Percentiles rank a stretch among this genome's conserved stretches.
phyloP scores from a whole-genome alignment of 2,329 filamentous ascomycete genomes.

The Nemania sp. region DNA sequence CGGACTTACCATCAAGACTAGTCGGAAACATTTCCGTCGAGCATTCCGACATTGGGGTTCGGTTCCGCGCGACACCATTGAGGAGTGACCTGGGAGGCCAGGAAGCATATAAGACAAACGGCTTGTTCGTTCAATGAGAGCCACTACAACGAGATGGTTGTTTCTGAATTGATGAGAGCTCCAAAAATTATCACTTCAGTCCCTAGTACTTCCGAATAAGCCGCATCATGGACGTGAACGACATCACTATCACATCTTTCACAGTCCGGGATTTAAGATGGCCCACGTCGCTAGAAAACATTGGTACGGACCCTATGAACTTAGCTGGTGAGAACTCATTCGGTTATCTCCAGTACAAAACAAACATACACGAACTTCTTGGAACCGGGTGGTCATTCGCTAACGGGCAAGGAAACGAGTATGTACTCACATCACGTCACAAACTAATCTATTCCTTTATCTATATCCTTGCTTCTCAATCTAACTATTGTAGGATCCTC shows the following conservation, averaged over 20 bases:
- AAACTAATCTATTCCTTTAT: neutral
- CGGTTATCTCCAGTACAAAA: neutral
- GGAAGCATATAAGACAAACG: neutral
- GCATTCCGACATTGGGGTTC: neutral
- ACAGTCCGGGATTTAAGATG: neutral
- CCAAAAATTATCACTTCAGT: neutral
- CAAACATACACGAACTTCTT: neutral
- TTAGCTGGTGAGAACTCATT: neutral
- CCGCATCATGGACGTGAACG: neutral
- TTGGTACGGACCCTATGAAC: neutral
- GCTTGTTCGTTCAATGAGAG: neutral
- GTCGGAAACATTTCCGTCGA: neutral
- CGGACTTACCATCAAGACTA: neutral
- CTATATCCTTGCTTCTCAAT: neutral
- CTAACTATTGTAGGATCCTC: neutral
- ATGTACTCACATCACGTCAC: neutral
- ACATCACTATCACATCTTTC: neutral
- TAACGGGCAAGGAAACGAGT: neutral
- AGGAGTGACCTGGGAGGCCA: neutral
- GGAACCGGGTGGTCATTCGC: neutral
- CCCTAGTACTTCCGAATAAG: neutral
- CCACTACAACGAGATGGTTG: too few relatives aligned
- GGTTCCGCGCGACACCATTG: neutral
- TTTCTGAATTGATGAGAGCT: too few relatives aligned
- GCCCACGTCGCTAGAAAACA: neutral